Evolutionary conservation across 129 eudicot species (phyloP), one percentile per base, ranked within the genome.

Genomic region (Glebionis coronaria): DNA sequence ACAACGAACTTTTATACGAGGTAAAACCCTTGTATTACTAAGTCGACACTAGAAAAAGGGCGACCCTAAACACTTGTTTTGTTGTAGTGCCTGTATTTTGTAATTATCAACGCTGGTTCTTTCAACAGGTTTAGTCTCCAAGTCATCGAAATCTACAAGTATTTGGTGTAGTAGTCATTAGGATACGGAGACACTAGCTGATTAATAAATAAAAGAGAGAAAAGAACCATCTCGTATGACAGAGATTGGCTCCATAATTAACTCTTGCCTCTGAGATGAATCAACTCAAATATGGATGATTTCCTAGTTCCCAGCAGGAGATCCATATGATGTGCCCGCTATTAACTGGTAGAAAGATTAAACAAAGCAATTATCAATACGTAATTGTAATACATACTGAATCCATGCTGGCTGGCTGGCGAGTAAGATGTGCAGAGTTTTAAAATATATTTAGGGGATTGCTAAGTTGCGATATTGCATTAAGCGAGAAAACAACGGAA

Each of bases 191-290:
- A 61, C 23, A 49, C 5, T 18, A 20, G 16, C 23, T 47, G 19
- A 47, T 56, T 16, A 25, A 45, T n/a, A n/a, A n/a, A n/a, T n/a
- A 45, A 13, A 16, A 25, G 49, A 69, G 47, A 65, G 68, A 23
- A 55, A 19, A 66, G 57, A 76, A 91, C 97, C 96, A 72, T 71
- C 82, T 57, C 96, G 88, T 53, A 91, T 79, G 65, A 91, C 97
- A n/a, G n/a, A 42, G 94, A 63, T 83, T 91, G 96, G 40, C 82
- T 91, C 97, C 97, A 91, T 79, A 91, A 91, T 44, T 77, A 81
- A 84, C 97, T 91, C 86, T 74, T 91, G 69, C 85, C 91, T 83
- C 78, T 91, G 71, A 91, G 97, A 75, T 85, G 88, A 80, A 91
- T 88, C 81, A 91, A 76, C 4, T 96, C 88, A 78, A 91, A 91